These are phyloP conservation scores for Cryptococcus sp. DNA, from an alignment of 1,284 basidiomycete genomes.

Conservation along the genomic window DNA sequence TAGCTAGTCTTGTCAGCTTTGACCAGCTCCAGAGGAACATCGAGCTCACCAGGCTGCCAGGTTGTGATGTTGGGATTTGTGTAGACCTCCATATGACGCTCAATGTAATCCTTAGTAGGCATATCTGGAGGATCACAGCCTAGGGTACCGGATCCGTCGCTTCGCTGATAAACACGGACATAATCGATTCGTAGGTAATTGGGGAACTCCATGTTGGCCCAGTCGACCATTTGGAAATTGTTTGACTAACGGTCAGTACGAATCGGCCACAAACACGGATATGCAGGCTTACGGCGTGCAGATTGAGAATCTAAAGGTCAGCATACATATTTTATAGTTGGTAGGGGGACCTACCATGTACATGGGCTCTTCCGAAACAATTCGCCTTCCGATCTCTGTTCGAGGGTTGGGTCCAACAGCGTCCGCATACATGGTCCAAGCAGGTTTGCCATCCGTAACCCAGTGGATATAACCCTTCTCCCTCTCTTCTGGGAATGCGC, in stretches of 20 bases:
- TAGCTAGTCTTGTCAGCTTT: conserved; percentile 17
- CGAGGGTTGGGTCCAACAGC: conserved; percentile 57
- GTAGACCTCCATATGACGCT: conserved; percentile 34
- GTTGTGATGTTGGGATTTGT: conserved; percentile 47
- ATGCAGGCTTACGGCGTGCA: conserved; percentile 20
- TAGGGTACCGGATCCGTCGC: conserved; percentile 40
- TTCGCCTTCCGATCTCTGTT: conserved; percentile 56
- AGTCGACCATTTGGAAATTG: conserved; percentile 49
- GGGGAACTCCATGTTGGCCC: conserved; percentile 46
- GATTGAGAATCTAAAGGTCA: conserved; percentile 27
- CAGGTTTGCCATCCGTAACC: conserved; percentile 56
- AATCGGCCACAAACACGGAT: conserved; percentile 5
- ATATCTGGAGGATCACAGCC: conserved; percentile 46
- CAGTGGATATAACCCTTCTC: conserved; percentile 62
- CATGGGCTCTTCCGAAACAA: conserved; percentile 71
- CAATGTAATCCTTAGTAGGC: conserved; percentile 46
- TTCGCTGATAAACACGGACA: conserved; percentile 50
- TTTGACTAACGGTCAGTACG: conserved; percentile 33
- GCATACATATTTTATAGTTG: background rate
- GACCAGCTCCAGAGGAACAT: background rate
- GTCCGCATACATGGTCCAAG: conserved; percentile 54
- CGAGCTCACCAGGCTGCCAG: conserved; percentile 34
- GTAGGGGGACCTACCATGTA: conserved; percentile 47
- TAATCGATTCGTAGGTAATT: conserved; percentile 50
- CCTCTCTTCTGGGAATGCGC: conserved; percentile 55